A percentile compares a stretch with the other conserved stretches of the same genome.
Conservation (phyloP, 306 rosid genomes). For the Gastrolobium bilobum region DNA sequence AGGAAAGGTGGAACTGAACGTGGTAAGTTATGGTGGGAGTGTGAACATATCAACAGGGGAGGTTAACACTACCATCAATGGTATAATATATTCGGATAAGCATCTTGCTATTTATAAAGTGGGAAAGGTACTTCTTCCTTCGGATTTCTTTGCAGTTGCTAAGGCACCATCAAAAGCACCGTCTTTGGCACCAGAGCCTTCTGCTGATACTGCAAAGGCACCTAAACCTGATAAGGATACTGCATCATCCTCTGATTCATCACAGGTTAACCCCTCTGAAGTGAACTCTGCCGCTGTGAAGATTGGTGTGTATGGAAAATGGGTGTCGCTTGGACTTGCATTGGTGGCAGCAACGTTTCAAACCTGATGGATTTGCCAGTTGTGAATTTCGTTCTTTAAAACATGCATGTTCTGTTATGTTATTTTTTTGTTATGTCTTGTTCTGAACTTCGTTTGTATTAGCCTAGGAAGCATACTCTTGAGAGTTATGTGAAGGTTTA, state of each 20-base stretch:
- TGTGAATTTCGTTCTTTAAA: not conserved
- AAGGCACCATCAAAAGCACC: not conserved
- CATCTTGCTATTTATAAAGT: not conserved
- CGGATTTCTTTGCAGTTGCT: conserved; percentile 47
- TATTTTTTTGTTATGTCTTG: not conserved
- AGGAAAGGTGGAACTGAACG: conserved; percentile 55
- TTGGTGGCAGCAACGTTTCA: conserved; percentile 14
- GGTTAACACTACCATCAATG: too few species aligned
- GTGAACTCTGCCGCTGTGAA: conserved; percentile 17
- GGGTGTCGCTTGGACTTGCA: conserved; percentile 34
- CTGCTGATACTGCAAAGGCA: conserved; percentile 17
- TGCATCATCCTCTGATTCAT: conserved; percentile 9
- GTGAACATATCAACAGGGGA: not conserved
- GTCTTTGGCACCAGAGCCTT: conserved; percentile 22
- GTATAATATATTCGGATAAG: too few species aligned
- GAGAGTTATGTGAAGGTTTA: too few species aligned
- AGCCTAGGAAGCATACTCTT: not conserved
- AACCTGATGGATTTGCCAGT: not conserved
- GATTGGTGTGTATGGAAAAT: not conserved
- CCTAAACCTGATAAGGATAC: conserved; percentile 53
- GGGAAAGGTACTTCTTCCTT: conserved; percentile 51
- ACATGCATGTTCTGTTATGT: not conserved
- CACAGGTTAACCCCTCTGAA: not conserved
- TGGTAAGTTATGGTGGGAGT: conserved; percentile 60
- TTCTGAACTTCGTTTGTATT: not conserved